These are phyloP conservation scores for Septoria linicola DNA, from an alignment of 2,329 filamentous ascomycete species.

Conservation along the genomic window DNA sequence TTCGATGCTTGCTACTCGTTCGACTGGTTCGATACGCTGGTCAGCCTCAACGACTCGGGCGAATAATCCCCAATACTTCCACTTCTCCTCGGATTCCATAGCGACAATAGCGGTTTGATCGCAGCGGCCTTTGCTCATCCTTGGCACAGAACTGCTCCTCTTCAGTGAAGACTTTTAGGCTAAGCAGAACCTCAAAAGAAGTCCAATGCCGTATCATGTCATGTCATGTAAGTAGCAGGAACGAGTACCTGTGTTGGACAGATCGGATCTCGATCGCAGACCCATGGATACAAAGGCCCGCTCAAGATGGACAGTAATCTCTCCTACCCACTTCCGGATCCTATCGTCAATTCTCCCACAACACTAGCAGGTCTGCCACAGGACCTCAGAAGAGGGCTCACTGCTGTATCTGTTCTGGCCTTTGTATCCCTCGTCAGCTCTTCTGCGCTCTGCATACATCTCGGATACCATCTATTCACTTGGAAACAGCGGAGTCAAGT, in stretches of 20 bases:
- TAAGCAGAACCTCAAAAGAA: too few relatives aligned
- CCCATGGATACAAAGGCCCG: not conserved
- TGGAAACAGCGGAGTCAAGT: slow-evolving; percentile 39
- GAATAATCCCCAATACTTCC: not conserved
- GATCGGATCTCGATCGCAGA: not conserved
- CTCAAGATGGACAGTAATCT: not conserved
- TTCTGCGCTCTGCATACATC: slow-evolving; percentile 44
- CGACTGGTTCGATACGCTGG: too few relatives aligned
- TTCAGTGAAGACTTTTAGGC: too few relatives aligned
- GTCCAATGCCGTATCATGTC: too few relatives aligned
- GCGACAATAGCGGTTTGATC: too few relatives aligned
- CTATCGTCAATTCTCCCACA: not conserved
- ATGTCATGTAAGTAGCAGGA: too few relatives aligned
- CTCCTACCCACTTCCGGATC: not conserved
- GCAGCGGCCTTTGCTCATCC: too few relatives aligned
- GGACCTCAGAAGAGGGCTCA: slow-evolving; percentile 44
- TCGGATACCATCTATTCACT: slow-evolving; percentile 49
- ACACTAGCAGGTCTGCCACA: slow-evolving; percentile 32
- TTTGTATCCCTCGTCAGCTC: slow-evolving; percentile 50
- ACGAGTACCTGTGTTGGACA: too few relatives aligned
- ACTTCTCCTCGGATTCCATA: too few relatives aligned
- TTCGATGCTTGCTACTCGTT: not conserved
- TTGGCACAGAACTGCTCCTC: too few relatives aligned
- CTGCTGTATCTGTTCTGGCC: slow-evolving; percentile 48
- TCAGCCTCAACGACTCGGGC: too few relatives aligned